Evolutionary conservation across 768 basidiomycete genomes (phyloP).

Genomic region (Trametes gibbosa): DNA sequence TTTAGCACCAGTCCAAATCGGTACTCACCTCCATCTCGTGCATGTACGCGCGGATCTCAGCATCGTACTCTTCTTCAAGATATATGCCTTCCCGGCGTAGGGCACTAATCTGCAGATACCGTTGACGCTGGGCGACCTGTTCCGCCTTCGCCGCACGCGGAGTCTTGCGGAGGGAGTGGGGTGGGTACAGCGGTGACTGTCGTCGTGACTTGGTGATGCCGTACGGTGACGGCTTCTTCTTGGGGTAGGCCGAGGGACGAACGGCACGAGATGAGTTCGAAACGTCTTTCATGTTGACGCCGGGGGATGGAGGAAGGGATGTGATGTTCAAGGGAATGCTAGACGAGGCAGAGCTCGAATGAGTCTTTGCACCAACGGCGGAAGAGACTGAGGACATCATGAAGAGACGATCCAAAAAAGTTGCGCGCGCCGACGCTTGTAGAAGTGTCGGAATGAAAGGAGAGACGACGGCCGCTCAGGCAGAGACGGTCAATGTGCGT

Average conservation of each 20-base stretch:
- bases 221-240: slow-evolving; percentile 82
- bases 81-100: slow-evolving; percentile 71
- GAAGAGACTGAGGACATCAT: slow-evolving; percentile 10
- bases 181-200: slow-evolving; percentile 41
- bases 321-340: slow-evolving; percentile 6
- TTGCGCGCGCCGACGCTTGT: neutral
- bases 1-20: neutral
- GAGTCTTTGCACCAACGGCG: neutral
- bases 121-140: slow-evolving; percentile 61
- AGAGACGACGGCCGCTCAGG: neutral
- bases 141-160: slow-evolving; percentile 66
- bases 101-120: slow-evolving; percentile 65
- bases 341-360: slow-evolving; percentile 12
- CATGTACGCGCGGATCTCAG: slow-evolving; percentile 94
- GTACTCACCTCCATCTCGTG: slow-evolving; percentile 94
- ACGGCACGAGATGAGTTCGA: slow-evolving; percentile 61
- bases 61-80: slow-evolving; percentile 92
- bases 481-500: neutral
- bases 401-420: neutral
- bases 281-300: slow-evolving; percentile 74
- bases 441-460: neutral
- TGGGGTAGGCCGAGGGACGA: slow-evolving; percentile 67
- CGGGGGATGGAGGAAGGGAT: neutral
- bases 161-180: slow-evolving; percentile 54
- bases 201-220: slow-evolving; percentile 69